phyloP scores from a whole-genome alignment of 768 basidiomycete species.

The Pluteus cervinus region DNA sequence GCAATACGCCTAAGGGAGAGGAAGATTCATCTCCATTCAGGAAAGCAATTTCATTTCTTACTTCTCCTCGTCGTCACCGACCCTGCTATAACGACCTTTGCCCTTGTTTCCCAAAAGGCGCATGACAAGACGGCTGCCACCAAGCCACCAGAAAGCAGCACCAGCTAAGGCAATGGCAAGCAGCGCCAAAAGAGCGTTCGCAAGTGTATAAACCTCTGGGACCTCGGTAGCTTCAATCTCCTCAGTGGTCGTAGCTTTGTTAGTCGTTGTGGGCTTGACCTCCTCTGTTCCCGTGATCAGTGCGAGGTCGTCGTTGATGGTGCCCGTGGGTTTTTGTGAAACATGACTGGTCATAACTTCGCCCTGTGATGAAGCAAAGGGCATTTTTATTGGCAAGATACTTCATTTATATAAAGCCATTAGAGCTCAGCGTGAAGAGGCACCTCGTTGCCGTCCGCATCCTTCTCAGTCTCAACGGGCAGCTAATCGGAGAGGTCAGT shows the following conservation, averaged over 20 bases:
- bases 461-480: conserved; percentile 43
- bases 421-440: conserved; percentile 93
- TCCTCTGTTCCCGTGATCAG: too few species aligned
- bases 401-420: conserved; percentile 45
- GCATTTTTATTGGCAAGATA: conserved; percentile 7
- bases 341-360: conserved; percentile 4
- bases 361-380: not conserved
- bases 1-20: conserved; percentile 20
- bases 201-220: too few species aligned
- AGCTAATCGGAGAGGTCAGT: conserved; percentile 32
- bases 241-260: conserved; percentile 10
- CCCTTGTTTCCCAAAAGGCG: conserved; percentile 28
- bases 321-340: conserved; percentile 3
- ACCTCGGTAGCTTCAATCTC: not conserved
- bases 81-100: not conserved
- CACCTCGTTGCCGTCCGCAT: conserved; percentile 80
- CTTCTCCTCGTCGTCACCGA: conserved; percentile 26
- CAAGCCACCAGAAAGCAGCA: conserved; percentile 43
- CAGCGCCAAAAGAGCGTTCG: conserved; percentile 28
- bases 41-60: conserved; percentile 21
- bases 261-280: conserved; percentile 5
- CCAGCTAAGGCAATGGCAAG: conserved; percentile 40
- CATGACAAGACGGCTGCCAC: conserved; percentile 41
- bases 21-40: conserved; percentile 8
- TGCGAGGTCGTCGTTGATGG: conserved; percentile 4